Conservation (phyloP, 768 basidiomycete genomes). For the Pisolithus marmoratus region DNA sequence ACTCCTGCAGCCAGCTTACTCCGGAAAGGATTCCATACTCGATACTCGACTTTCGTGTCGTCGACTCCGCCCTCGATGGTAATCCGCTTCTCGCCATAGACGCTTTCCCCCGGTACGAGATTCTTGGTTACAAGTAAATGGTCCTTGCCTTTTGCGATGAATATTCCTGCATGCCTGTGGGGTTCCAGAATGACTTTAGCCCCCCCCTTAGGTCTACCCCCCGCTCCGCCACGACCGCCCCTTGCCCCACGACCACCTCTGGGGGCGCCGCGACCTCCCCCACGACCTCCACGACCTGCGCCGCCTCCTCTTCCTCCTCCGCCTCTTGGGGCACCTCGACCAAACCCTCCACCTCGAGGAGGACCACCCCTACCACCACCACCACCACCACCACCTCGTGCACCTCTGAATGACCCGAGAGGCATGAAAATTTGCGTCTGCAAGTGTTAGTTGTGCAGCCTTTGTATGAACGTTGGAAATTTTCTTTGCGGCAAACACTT, state of each 20-base stretch:
- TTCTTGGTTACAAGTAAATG: constrained; percentile 96
- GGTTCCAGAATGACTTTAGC: constrained; percentile 91
- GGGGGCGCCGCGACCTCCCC: constrained; percentile 36
- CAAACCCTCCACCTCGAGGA: constrained; percentile 30
- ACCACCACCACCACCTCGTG: constrained; percentile 32
- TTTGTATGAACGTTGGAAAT: neutral
- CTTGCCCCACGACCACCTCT: constrained; percentile 42
- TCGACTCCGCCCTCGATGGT: constrained; percentile 71
- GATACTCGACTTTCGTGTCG: constrained; percentile 88
- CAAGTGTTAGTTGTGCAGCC: constrained; percentile 22
- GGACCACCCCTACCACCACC: constrained; percentile 27
- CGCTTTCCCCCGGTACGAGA: constrained; percentile 93
- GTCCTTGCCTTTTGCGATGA: constrained; percentile 97
- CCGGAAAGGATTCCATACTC: constrained; percentile 99
- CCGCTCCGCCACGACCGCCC: constrained; percentile 54
- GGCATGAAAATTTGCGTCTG: constrained; percentile 18
- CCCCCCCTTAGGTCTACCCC: constrained; percentile 75
- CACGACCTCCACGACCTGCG: constrained; percentile 30
- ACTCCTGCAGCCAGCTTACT: constrained; percentile 96
- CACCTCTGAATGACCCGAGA: constrained; percentile 9
- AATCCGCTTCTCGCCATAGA: constrained; percentile 98
- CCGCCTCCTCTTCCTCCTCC: constrained; percentile 36
- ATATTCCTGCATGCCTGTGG: constrained; percentile 90
- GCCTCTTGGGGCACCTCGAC: constrained; percentile 35
- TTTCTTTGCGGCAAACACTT: neutral